Conservation (phyloP, 495 filamentous ascomycete species). For the Neohortaea acidophila region DNA sequence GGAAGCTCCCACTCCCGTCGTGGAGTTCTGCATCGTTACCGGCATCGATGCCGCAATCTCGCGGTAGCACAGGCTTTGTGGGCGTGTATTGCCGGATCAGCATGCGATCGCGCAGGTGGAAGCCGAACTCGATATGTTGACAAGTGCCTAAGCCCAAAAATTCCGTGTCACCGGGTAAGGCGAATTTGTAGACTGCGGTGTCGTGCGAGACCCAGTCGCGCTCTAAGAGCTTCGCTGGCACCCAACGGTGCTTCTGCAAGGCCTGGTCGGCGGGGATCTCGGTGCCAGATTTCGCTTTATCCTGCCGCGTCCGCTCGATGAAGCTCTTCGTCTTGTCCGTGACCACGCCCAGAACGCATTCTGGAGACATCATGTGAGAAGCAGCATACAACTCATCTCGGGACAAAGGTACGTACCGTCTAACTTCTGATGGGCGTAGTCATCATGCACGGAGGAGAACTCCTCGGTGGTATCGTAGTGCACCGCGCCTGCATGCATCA, state of each 20-base stretch:
- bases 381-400: too few species aligned
- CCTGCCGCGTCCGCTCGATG: slow-evolving; percentile 24
- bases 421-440: slow-evolving; percentile 23
- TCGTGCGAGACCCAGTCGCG: slow-evolving; percentile 19
- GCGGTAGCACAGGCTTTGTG: slow-evolving; percentile 16
- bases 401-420: too few species aligned
- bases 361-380: too few species aligned
- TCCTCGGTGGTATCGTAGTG: slow-evolving; percentile 24
- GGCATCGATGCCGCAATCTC: background rate
- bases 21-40: slow-evolving; percentile 2
- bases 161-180: slow-evolving; percentile 15
- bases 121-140: slow-evolving; percentile 26
- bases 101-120: slow-evolving; percentile 23
- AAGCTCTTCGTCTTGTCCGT: slow-evolving; percentile 26
- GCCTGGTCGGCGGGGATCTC: slow-evolving; percentile 5
- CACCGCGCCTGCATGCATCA: slow-evolving; percentile 25
- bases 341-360: slow-evolving; percentile 26
- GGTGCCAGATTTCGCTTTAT: slow-evolving; percentile 3
- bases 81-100: slow-evolving; percentile 22
- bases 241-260: slow-evolving; percentile 18
- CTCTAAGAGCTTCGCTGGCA: slow-evolving; percentile 18
- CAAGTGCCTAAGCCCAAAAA: slow-evolving; percentile 23
- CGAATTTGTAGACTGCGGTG: slow-evolving; percentile 23
- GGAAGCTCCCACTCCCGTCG: slow-evolving; percentile 9
- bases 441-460: slow-evolving; percentile 27